Evolutionary conservation across 2,329 filamentous ascomycete genomes (phyloP).

Genomic region (Triangularia verruculosa): DNA sequence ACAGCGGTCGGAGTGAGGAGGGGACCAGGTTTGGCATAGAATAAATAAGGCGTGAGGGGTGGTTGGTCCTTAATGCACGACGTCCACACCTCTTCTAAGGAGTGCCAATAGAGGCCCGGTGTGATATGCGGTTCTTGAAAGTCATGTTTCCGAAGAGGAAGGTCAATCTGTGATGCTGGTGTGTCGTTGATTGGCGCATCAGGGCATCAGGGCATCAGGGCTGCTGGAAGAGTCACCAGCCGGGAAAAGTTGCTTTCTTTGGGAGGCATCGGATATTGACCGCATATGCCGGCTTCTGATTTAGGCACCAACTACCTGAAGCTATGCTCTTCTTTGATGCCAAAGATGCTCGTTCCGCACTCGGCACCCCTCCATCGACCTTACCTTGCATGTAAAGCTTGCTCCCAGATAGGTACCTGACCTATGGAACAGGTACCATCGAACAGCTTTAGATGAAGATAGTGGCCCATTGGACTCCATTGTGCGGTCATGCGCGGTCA

Average conservation of each 20-base stretch:
- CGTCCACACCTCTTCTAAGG: not conserved
- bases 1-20: not conserved
- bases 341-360: not conserved
- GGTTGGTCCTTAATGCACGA: not conserved
- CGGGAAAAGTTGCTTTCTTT: not conserved
- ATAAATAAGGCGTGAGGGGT: too few relatives aligned
- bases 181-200: not conserved
- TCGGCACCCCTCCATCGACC: not conserved
- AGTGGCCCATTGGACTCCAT: too few relatives aligned
- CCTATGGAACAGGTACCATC: not conserved
- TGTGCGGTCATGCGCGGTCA: too few relatives aligned
- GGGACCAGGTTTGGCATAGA: not conserved
- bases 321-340: not conserved
- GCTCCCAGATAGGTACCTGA: not conserved
- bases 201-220: too few relatives aligned
- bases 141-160: not conserved
- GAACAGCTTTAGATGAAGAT: not conserved
- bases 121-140: too few relatives aligned
- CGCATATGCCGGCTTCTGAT: slow-evolving; percentile 2
- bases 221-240: not conserved
- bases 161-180: not conserved
- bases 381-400: not conserved
- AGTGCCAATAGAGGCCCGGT: not conserved
- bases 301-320: not conserved
- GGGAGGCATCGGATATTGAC: slow-evolving; percentile 7